These are phyloP conservation scores for Paraphaeosphaeria sporulosa DNA, from an alignment of 2,329 filamentous ascomycete species.

Conservation along the genomic window DNA sequence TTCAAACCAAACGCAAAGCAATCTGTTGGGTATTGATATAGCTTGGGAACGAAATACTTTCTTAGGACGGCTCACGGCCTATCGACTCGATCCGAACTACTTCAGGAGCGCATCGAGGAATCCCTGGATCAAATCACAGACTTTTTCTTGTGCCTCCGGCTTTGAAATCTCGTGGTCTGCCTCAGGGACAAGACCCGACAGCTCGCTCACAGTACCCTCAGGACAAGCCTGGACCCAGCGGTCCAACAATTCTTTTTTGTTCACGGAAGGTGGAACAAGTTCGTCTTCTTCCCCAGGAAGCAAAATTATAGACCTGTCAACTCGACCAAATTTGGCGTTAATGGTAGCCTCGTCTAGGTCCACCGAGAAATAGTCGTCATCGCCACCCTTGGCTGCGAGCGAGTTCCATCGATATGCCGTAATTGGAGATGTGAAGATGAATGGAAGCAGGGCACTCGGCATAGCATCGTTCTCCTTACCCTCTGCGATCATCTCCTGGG, in stretches of 20 bases:
- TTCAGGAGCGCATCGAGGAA: not conserved
- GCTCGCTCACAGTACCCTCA: constrained; percentile 11
- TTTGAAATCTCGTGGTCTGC: constrained; percentile 11
- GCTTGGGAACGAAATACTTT: not conserved
- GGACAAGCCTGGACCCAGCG: constrained; percentile 2
- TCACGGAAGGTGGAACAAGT: constrained; percentile 21
- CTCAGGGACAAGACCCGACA: constrained; percentile 13
- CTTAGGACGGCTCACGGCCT: not conserved
- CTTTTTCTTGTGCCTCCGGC: not conserved
- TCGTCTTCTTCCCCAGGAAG: constrained; percentile 25
- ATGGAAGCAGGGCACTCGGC: constrained; percentile 17
- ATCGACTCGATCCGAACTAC: not conserved
- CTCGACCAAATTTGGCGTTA: constrained; percentile 10
- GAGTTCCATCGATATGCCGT: constrained; percentile 30
- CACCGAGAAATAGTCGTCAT: constrained; percentile 30
- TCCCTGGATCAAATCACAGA: not conserved
- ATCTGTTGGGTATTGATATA: not conserved
- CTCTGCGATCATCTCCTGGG: constrained; percentile 16
- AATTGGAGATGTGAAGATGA: constrained; percentile 22
- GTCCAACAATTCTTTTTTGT: constrained; percentile 16
- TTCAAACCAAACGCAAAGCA: not conserved
- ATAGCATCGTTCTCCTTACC: constrained; percentile 17
- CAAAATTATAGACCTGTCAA: constrained; percentile 21
- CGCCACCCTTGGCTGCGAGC: constrained; percentile 21
- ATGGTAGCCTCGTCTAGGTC: constrained; percentile 18